phyloP scores from a whole-genome alignment of 192 early-diverging fungal species.

The Dispira simplex region DNA sequence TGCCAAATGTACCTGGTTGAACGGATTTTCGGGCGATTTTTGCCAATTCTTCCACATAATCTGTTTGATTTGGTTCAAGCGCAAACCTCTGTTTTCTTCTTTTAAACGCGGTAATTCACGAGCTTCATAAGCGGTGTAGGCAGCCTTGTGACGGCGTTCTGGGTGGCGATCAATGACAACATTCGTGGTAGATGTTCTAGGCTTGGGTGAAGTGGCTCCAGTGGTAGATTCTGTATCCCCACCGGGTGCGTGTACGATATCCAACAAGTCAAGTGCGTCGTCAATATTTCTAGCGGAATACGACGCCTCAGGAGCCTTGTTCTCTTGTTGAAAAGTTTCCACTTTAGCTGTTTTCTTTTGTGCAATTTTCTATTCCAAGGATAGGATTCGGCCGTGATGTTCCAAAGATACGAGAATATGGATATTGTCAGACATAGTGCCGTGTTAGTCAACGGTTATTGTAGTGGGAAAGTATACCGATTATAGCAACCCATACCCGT shows the following conservation, averaged over 20 bases:
- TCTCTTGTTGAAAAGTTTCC: conserved; percentile 25
- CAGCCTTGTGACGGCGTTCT: conserved; percentile 69
- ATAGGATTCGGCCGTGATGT: neutral
- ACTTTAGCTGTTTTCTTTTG: conserved; percentile 33
- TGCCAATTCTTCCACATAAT: conserved; percentile 64
- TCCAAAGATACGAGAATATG: too few species aligned
- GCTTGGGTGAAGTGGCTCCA: conserved; percentile 9
- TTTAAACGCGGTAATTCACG: conserved; percentile 57
- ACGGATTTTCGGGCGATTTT: conserved; percentile 63
- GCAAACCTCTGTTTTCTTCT: conserved; percentile 62
- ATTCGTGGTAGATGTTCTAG: conserved; percentile 16
- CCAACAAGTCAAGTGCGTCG: conserved; percentile 66
- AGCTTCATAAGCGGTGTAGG: conserved; percentile 50
- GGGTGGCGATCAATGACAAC: conserved; percentile 74
- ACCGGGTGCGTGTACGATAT: conserved; percentile 17
- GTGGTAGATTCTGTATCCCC: conserved; percentile 15
- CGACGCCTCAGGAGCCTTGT: conserved; percentile 33
- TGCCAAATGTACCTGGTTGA: conserved; percentile 55
- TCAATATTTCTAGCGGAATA: conserved; percentile 74
- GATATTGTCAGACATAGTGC: too few species aligned
- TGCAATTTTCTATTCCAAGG: conserved; percentile 31
- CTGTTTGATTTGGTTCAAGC: conserved; percentile 62
- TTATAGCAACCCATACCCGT: too few species aligned
- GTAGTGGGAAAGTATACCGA: too few species aligned
- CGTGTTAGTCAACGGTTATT: too few species aligned